Conservation (phyloP, 1,139 yeast genomes). For the Hyphopichia fennica region DNA sequence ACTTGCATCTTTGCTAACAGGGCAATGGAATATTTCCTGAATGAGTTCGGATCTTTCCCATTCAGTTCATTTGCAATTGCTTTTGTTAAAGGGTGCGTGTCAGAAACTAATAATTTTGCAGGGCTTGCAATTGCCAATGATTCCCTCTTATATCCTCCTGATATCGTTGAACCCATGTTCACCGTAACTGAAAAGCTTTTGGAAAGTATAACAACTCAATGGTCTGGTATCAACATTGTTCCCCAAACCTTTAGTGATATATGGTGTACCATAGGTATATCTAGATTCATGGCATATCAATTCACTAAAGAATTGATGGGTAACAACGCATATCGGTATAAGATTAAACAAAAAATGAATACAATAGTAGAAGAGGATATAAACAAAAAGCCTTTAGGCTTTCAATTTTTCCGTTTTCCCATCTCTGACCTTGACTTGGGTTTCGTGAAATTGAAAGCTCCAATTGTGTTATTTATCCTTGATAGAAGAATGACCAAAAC, state of each 20-base stretch:
- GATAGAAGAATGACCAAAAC: constrained; percentile 95
- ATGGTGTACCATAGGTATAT: constrained; percentile 92
- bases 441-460: constrained; percentile 77
- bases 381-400: constrained; percentile 79
- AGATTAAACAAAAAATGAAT: constrained; percentile 65
- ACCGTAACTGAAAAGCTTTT: constrained; percentile 67
- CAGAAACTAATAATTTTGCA: constrained; percentile 61
- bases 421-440: constrained; percentile 58
- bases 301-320: constrained; percentile 77
- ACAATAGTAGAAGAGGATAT: constrained; percentile 70
- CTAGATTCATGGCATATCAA: constrained; percentile 78
- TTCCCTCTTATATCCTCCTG: constrained; percentile 69
- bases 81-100: constrained; percentile 63
- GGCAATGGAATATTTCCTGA: constrained; percentile 80
- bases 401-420: constrained; percentile 67
- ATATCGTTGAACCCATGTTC: constrained; percentile 77
- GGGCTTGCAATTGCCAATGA: constrained; percentile 73
- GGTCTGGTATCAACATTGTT: constrained; percentile 91
- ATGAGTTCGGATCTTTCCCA: constrained; percentile 93
- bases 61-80: constrained; percentile 78
- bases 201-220: constrained; percentile 77
- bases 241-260: constrained; percentile 78
- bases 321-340: constrained; percentile 72
- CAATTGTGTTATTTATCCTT: constrained; percentile 77
- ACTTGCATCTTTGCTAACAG: constrained; percentile 74